Percentiles rank a stretch among this genome's conserved stretches.
Evolutionary conservation across 1,139 yeast genomes (phyloP).

Genomic region (Blastobotrys malaysiensis): DNA sequence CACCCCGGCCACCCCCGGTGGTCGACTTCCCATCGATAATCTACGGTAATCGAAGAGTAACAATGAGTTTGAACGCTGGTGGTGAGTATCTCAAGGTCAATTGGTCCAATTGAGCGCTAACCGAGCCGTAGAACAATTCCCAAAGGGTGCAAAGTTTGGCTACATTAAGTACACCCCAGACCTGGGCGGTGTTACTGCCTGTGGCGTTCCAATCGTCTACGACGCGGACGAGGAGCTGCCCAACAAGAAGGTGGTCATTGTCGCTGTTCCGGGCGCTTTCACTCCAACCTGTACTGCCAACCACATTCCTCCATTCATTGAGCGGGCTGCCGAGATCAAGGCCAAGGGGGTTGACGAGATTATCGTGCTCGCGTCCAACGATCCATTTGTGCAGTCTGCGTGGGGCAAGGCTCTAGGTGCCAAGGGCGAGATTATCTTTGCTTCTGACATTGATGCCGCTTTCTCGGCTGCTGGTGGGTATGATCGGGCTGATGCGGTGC

Average conservation of each 20-base stretch:
- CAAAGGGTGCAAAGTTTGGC: slow-evolving; percentile 45
- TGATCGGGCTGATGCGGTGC: slow-evolving; percentile 43
- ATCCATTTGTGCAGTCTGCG: slow-evolving; percentile 68
- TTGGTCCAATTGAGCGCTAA: background rate
- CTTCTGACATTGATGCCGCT: slow-evolving; percentile 51
- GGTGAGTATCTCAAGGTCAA: slow-evolving; percentile 8
- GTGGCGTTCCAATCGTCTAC: slow-evolving; percentile 47
- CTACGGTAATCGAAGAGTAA: no score
- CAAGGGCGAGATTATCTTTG: slow-evolving; percentile 53
- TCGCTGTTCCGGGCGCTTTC: slow-evolving; percentile 84
- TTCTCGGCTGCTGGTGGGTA: slow-evolving; percentile 52
- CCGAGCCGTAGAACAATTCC: slow-evolving; percentile 30
- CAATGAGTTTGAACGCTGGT: slow-evolving; percentile 14
- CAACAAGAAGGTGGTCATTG: slow-evolving; percentile 54
- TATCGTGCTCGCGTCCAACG: slow-evolving; percentile 66
- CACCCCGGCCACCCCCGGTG: background rate
- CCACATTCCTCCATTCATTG: slow-evolving; percentile 69
- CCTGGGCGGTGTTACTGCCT: slow-evolving; percentile 38
- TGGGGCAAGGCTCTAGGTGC: slow-evolving; percentile 70
- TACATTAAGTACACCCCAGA: slow-evolving; percentile 50
- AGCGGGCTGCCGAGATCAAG: slow-evolving; percentile 47
- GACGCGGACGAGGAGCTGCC: slow-evolving; percentile 43
- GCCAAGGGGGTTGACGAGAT: slow-evolving; percentile 64
- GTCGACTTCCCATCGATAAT: background rate
- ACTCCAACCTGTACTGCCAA: slow-evolving; percentile 77